Evolutionary conservation across 805 yeast genomes (phyloP), one percentile per base, ranked within the genome.

Genomic region (Yarrowia sp.): DNA sequence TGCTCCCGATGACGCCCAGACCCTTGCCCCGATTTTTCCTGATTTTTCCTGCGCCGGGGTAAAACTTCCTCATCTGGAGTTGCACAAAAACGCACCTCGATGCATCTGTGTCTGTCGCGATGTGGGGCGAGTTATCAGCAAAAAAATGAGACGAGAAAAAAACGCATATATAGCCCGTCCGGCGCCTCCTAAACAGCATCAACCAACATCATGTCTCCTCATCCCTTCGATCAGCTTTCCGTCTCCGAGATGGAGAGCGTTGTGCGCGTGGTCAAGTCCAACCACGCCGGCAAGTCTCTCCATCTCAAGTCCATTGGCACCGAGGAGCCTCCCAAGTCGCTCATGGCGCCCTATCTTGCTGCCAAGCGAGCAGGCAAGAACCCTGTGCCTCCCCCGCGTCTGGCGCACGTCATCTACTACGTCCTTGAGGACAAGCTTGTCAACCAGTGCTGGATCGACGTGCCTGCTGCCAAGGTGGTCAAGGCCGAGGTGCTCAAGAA

Each of bases 271-370:
- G 56, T 73, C 31, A 65, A 62, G 49, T 59, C 63, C 61, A 66
- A 68, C 35, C 71, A 72, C 61, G 33, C 59, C 6, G 71, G 71
- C 32, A 69, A 71, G 62, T 62, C 63, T 36, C 63, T 73, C 27
- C 75, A 72, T 64, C 67, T 73, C 67, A 73, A 73, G 66, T 66
- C 65, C 38, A 64, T 73, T 12, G 69, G 67, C 49, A 60, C 63
- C 19, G 70, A 71, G 53, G 96, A 88, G 70, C 96, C 96, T 31
- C 92, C 96, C 64, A 88, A 88, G 80, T 76, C 80, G 67, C 84
- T 80, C 65, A 85, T 88, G 86, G 69, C 84, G 65, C 81, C 79
- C 68, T 88, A 80, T 73, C 76, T 88, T 65, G 86, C 84, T 64
- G 85, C 88, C 62, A 90, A 87, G 76, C 83, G 80, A 68, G 63